Percentiles rank a stretch among this genome's conserved stretches.
These are phyloP conservation scores for Parmelia sp. DNA, from an alignment of 495 filamentous ascomycete species.

Conservation along the genomic window DNA sequence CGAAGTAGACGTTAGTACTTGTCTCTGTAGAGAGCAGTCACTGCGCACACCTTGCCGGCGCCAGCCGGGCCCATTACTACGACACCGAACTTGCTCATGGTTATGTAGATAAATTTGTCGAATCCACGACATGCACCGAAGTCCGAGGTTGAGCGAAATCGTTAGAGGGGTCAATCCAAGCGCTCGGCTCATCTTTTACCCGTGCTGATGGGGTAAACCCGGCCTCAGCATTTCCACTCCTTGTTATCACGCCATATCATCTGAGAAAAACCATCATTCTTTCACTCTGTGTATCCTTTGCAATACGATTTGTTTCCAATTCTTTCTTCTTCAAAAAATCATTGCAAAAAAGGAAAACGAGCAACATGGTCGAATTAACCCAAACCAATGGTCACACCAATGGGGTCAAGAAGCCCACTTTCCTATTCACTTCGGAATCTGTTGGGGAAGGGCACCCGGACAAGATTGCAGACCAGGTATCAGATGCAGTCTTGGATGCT, in stretches of 20 bases:
- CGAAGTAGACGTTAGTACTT: constrained; percentile 30
- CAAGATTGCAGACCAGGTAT: constrained; percentile 98
- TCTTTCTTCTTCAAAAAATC: neutral
- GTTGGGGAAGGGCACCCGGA: constrained; percentile 97
- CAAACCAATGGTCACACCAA: no score
- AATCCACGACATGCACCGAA: no score
- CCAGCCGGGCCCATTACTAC: constrained; percentile 91
- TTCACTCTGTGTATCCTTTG: neutral
- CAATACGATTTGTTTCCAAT: neutral
- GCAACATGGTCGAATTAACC: constrained; percentile 52
- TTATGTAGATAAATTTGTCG: neutral
- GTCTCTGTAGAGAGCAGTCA: neutral
- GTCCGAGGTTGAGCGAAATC: neutral
- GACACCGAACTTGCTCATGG: constrained; percentile 94
- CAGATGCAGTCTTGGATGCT: constrained; percentile 97
- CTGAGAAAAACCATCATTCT: no score
- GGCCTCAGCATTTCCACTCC: neutral
- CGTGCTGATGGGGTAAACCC: neutral
- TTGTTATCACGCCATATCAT: neutral
- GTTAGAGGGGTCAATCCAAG: neutral
- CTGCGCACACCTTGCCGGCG: constrained; percentile 64
- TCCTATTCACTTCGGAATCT: constrained; percentile 99
- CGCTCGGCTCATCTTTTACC: neutral
- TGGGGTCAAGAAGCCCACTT: constrained; percentile 58
- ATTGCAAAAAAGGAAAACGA: constrained; percentile 28